Percentiles rank a stretch among this genome's conserved stretches.
Conservation (phyloP, 257 asterid genomes). For the Plantago ovata region DNA sequence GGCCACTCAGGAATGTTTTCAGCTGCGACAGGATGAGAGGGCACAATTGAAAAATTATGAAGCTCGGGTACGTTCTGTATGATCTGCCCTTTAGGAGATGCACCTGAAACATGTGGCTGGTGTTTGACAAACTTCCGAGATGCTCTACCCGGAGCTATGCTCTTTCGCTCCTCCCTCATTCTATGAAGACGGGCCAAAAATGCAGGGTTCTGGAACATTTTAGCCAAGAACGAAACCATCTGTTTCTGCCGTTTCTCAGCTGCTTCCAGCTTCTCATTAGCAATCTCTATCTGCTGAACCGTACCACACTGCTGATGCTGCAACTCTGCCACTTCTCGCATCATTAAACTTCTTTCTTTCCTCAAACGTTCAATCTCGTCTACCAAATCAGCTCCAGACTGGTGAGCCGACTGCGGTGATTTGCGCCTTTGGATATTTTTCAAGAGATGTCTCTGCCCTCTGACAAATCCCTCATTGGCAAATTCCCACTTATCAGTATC, state of each 20-base stretch:
- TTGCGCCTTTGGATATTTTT: constrained; percentile 77
- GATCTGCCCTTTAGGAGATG: constrained; percentile 30
- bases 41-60: constrained; percentile 16
- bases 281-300: constrained; percentile 45
- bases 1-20: constrained; percentile 24
- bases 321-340: constrained; percentile 65
- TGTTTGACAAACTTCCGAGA: constrained; percentile 51
- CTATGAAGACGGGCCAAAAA: constrained; percentile 41
- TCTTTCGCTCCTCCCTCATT: constrained; percentile 39
- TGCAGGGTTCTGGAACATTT: constrained; percentile 56
- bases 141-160: constrained; percentile 44
- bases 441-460: constrained; percentile 64
- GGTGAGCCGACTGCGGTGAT: constrained; percentile 48
- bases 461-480: constrained; percentile 59
- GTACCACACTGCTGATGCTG: constrained; percentile 68
- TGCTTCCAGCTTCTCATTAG: constrained; percentile 62
- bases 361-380: constrained; percentile 55
- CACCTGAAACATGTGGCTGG: constrained; percentile 25
- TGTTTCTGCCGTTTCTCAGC: constrained; percentile 82
- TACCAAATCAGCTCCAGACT: constrained; percentile 41
- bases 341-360: constrained; percentile 61
- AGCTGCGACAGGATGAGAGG: constrained; percentile 21
- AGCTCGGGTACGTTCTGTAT: constrained; percentile 24
- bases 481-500: constrained; percentile 83
- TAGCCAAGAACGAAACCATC: constrained; percentile 79